Percentiles rank a stretch among this genome's conserved stretches.
phyloP scores from a whole-genome alignment of 1,284 basidiomycete genomes.

The Cryptococcus maquisensis region DNA sequence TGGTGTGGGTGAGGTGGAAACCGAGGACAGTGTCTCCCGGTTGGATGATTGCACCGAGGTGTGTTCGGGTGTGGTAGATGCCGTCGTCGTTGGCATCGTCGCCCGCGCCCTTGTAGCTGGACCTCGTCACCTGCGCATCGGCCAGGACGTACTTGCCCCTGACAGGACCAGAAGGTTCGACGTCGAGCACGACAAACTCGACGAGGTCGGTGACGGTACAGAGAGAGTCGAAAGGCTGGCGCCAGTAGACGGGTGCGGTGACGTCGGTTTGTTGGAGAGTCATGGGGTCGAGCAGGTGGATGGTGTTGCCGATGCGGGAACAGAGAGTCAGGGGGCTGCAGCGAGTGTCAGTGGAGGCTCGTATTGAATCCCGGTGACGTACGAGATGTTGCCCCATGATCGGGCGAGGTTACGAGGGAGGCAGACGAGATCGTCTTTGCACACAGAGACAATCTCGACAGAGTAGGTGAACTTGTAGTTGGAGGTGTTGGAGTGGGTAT shows the following conservation, averaged over 20 bases:
- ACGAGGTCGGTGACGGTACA: constrained; percentile 79
- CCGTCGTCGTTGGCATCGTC: constrained; percentile 57
- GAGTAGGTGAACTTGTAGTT: constrained; percentile 99
- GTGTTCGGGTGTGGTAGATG: constrained; percentile 93
- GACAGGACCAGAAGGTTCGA: constrained; percentile 71
- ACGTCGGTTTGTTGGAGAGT: constrained; percentile 83
- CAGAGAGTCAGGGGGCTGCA: constrained; percentile 73
- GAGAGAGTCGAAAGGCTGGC: constrained; percentile 77
- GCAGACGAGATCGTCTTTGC: constrained; percentile 95
- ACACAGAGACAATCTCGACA: constrained; percentile 92
- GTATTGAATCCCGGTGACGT: constrained; percentile 12
- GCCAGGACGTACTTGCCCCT: constrained; percentile 79
- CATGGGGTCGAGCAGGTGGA: constrained; percentile 84
- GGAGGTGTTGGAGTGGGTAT: constrained; percentile 86
- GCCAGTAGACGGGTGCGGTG: constrained; percentile 80
- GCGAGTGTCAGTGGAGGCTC: not conserved
- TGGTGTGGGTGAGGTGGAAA: constrained; percentile 80
- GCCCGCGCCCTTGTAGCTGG: constrained; percentile 56
- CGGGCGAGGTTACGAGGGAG: constrained; percentile 78
- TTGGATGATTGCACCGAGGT: constrained; percentile 90
- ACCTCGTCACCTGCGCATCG: constrained; percentile 88
- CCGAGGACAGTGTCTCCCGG: constrained; percentile 92
- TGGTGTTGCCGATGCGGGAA: constrained; percentile 82
- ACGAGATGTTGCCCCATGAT: constrained; percentile 75
- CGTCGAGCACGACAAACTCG: constrained; percentile 92